A percentile compares a stretch with the other conserved stretches of the same genome.
Conservation (phyloP, 108 stramenopile genomes). For the Cyclotella sp. region DNA sequence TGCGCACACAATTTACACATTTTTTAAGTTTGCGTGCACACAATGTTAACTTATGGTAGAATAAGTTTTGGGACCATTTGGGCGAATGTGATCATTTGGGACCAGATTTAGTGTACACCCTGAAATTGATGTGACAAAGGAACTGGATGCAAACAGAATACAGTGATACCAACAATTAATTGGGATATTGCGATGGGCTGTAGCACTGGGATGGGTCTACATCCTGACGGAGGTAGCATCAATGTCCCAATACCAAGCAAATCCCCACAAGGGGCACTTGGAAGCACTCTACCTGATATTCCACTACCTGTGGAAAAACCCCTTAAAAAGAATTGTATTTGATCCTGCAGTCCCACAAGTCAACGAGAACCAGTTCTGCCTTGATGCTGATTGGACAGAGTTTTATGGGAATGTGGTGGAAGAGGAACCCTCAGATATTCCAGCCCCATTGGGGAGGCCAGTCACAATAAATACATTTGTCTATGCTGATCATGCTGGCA, state of each 20-base stretch:
- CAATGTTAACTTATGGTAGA: too few species aligned
- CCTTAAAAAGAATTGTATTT: background rate
- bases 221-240: conserved; percentile 36
- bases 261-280: conserved; percentile 11
- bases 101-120: too few species aligned
- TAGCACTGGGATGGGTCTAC: conserved; percentile 53
- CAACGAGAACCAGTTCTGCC: background rate
- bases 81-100: too few species aligned
- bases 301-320: conserved; percentile 9
- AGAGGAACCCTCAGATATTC: conserved; percentile 40
- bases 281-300: conserved; percentile 20
- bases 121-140: too few species aligned
- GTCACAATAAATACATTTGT: conserved; percentile 37
- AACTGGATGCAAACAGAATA: background rate
- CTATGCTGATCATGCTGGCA: conserved; percentile 55
- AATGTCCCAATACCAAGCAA: conserved; percentile 35
- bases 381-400: conserved; percentile 6
- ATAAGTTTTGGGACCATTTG: too few species aligned
- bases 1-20: too few species aligned
- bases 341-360: background rate
- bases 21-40: too few species aligned
- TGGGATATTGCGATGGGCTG: conserved; percentile 49
- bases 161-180: conserved; percentile 39
- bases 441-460: conserved; percentile 41
- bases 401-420: conserved; percentile 47